phyloP scores from a whole-genome alignment of 2,329 filamentous ascomycete genomes.

The Cercospora zeina region DNA sequence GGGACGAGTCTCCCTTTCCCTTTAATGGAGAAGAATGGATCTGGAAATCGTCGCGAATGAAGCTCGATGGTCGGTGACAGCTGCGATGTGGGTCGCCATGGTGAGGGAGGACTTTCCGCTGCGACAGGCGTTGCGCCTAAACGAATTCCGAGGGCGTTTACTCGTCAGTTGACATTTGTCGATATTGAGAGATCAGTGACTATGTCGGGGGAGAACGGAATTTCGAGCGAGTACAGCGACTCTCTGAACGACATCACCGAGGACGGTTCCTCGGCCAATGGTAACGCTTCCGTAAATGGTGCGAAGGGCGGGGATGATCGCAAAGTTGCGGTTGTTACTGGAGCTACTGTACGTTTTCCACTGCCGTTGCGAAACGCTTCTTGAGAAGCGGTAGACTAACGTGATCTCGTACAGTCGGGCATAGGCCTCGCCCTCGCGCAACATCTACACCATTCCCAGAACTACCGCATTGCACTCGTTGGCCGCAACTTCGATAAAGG shows the following conservation, averaged over 20 bases:
- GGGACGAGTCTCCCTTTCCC: neutral
- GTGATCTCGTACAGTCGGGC: constrained; percentile 45
- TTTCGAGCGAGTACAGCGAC: neutral
- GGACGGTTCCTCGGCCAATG: neutral
- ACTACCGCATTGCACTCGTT: constrained; percentile 45
- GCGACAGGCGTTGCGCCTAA: neutral
- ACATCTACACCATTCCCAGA: constrained; percentile 39
- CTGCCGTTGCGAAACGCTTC: neutral
- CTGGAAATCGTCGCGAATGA: neutral
- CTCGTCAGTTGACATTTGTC: constrained; percentile 7
- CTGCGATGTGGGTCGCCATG: neutral
- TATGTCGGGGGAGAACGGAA: constrained; percentile 7
- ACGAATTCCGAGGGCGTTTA: constrained; percentile 2
- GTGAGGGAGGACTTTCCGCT: neutral
- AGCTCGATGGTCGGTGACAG: constrained; percentile 3
- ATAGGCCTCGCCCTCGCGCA: constrained; percentile 50
- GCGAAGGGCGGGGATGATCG: neutral
- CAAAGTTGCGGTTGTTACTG: constrained; percentile 46
- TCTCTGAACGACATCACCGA: neutral
- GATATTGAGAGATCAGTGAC: constrained; percentile 4
- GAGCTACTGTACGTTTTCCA: constrained; percentile 43
- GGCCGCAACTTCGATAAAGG: constrained; percentile 43
- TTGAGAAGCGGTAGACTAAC: neutral
- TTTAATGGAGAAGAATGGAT: neutral
- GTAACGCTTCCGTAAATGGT: neutral